A percentile compares a stretch with the other conserved stretches of the same genome.
These are phyloP conservation scores for Pseudonectria buxi DNA, from an alignment of 2,329 filamentous ascomycete genomes.

Conservation along the genomic window DNA sequence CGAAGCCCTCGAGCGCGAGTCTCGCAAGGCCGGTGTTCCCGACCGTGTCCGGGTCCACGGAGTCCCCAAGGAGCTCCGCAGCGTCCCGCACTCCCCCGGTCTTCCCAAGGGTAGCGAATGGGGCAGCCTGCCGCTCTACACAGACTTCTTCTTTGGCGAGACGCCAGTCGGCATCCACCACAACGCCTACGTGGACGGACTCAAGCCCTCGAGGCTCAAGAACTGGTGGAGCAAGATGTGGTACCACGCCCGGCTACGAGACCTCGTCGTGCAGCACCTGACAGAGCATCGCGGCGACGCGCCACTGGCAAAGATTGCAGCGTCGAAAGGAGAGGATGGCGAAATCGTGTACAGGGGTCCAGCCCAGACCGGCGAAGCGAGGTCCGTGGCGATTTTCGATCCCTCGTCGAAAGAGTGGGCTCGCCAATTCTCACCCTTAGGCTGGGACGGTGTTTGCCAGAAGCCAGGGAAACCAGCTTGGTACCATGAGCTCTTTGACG, in stretches of 20 bases:
- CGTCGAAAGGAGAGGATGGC: slow-evolving; percentile 1
- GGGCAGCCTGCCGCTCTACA: slow-evolving; percentile 28
- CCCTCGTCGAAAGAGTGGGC: slow-evolving; percentile 6
- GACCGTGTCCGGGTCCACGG: slow-evolving; percentile 22
- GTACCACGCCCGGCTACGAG: slow-evolving; percentile 27
- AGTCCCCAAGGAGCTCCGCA: slow-evolving; percentile 21
- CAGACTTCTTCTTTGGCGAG: slow-evolving; percentile 31
- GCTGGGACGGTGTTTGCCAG: slow-evolving; percentile 30
- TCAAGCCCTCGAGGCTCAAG: slow-evolving; percentile 25
- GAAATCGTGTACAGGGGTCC: slow-evolving; percentile 20
- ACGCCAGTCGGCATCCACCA: slow-evolving; percentile 32
- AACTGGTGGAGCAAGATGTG: slow-evolving; percentile 32
- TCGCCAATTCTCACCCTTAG: slow-evolving; percentile 17
- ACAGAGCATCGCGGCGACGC: slow-evolving; percentile 4
- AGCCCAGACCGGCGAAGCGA: slow-evolving; percentile 8
- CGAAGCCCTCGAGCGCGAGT: slow-evolving; percentile 15
- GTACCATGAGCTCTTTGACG: slow-evolving; percentile 29
- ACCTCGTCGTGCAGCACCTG: slow-evolving; percentile 22
- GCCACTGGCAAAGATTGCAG: slow-evolving; percentile 15
- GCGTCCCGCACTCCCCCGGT: slow-evolving; percentile 3
- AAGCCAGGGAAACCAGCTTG: slow-evolving; percentile 20
- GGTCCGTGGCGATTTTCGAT: slow-evolving; percentile 18
- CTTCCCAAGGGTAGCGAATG: slow-evolving; percentile 18
- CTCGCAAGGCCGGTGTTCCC: slow-evolving; percentile 25
- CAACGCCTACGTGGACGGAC: slow-evolving; percentile 27